phyloP scores from a whole-genome alignment of 2,329 filamentous ascomycete genomes.

The Alternaria brassicicola region DNA sequence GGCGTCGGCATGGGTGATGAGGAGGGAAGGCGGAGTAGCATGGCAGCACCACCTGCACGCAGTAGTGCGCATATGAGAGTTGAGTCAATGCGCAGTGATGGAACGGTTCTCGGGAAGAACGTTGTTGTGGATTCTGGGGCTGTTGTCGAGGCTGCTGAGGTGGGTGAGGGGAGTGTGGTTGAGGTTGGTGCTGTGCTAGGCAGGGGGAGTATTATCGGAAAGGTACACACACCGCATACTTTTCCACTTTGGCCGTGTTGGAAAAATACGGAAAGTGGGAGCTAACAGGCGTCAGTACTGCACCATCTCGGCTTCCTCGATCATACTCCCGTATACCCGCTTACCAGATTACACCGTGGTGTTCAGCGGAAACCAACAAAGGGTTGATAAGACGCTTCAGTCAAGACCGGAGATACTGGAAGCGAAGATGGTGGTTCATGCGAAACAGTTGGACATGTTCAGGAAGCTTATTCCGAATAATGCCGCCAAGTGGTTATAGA shows the following conservation, averaged over 20 bases:
- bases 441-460: conserved; percentile 46
- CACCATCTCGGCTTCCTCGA: conserved; percentile 50
- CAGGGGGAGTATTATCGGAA: conserved; percentile 48
- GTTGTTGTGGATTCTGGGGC: conserved; percentile 54
- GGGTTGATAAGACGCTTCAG: conserved; percentile 50
- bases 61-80: conserved; percentile 12
- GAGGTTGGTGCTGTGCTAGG: conserved; percentile 44
- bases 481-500: conserved; percentile 42
- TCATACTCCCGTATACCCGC: conserved; percentile 45
- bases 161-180: conserved; percentile 46
- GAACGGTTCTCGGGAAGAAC: conserved; percentile 49
- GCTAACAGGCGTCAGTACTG: conserved; percentile 45
- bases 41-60: conserved; percentile 15
- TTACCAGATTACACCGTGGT: conserved; percentile 56
- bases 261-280: conserved; percentile 11
- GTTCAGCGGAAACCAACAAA: conserved; percentile 47
- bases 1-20: conserved; percentile 42
- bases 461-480: conserved; percentile 46
- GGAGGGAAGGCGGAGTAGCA: conserved; percentile 23
- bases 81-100: conserved; percentile 32
- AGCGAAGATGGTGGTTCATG: conserved; percentile 38
- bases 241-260: background rate
- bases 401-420: conserved; percentile 37
- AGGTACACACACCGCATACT: conserved; percentile 40
- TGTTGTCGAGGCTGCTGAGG: conserved; percentile 46